Percentiles rank a stretch among this genome's conserved stretches.
These are phyloP conservation scores for Phytopythium chamaehyphon DNA, from an alignment of 352 stramenopile species.

Conservation along the genomic window DNA sequence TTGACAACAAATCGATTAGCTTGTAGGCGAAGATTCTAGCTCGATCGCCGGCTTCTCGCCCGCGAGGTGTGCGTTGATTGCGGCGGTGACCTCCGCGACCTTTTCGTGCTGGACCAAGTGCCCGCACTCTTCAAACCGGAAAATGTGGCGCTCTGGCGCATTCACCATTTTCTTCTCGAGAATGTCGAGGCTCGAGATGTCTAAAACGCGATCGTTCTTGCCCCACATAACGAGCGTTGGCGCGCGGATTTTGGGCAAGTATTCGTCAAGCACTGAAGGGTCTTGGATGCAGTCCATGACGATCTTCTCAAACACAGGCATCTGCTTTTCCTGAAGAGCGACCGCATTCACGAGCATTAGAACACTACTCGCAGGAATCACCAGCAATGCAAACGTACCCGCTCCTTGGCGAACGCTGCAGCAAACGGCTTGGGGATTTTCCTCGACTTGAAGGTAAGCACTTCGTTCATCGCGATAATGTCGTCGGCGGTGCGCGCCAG, in stretches of 20 bases:
- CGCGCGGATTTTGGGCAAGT: slow-evolving; percentile 46
- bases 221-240: slow-evolving; percentile 71
- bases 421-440: slow-evolving; percentile 34
- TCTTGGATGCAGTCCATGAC: slow-evolving; percentile 46
- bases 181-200: slow-evolving; percentile 63
- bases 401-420: slow-evolving; percentile 29
- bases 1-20: no score
- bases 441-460: slow-evolving; percentile 28
- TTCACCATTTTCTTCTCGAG: slow-evolving; percentile 43
- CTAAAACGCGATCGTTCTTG: slow-evolving; percentile 62
- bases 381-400: slow-evolving; percentile 15
- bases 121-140: slow-evolving; percentile 60
- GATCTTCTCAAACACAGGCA: slow-evolving; percentile 61
- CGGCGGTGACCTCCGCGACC: slow-evolving; percentile 39
- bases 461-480: slow-evolving; percentile 47
- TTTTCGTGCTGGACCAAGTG: slow-evolving; percentile 74
- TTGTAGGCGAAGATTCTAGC: no score
- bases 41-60: background rate
- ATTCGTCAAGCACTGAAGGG: slow-evolving; percentile 55
- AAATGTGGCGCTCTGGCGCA: slow-evolving; percentile 26
- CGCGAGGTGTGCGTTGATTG: slow-evolving; percentile 37
- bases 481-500: slow-evolving; percentile 56
- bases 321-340: slow-evolving; percentile 19
- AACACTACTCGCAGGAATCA: background rate
- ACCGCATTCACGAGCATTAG: background rate